Conservation (phyloP, 495 filamentous ascomycete genomes). For the Copromyces sp. region DNA sequence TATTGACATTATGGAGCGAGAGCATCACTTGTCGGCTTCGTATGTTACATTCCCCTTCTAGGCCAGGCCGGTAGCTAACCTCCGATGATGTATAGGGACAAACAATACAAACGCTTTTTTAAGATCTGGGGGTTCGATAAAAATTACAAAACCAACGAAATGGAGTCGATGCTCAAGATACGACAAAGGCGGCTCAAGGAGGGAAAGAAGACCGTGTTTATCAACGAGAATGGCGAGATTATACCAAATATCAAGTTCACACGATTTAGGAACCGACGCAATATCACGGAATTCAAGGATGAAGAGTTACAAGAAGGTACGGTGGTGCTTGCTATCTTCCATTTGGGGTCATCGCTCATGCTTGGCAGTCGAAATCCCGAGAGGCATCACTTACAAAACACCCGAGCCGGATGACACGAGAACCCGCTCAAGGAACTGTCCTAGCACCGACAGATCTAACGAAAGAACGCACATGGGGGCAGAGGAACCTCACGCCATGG, state of each 20-base stretch:
- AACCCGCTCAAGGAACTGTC: background rate
- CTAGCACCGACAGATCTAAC: background rate
- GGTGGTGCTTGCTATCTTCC: background rate
- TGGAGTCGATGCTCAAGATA: conserved; percentile 16
- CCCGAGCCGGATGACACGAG: conserved; percentile 5
- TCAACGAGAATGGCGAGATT: conserved; percentile 4
- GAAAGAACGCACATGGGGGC: background rate
- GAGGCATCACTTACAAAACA: conserved; percentile 4
- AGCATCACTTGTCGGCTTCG: conserved; percentile 15
- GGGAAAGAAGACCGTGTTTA: conserved; percentile 11
- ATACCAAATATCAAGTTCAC: conserved; percentile 9
- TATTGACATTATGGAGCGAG: conserved; percentile 11
- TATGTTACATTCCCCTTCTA: background rate
- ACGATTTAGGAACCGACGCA: conserved; percentile 12
- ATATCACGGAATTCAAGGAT: background rate
- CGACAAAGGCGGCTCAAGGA: conserved; percentile 3
- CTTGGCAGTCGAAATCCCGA: conserved; percentile 4
- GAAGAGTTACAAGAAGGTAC: background rate
- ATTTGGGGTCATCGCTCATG: background rate
- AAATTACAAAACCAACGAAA: conserved; percentile 15
- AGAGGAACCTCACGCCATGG: background rate
- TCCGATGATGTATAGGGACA: conserved; percentile 1
- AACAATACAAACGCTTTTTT: conserved; percentile 22
- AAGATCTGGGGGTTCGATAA: conserved; percentile 19
- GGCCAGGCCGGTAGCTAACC: background rate